Evolutionary conservation across 495 filamentous ascomycete genomes (phyloP).

Genomic region (Lepraria neglecta): DNA sequence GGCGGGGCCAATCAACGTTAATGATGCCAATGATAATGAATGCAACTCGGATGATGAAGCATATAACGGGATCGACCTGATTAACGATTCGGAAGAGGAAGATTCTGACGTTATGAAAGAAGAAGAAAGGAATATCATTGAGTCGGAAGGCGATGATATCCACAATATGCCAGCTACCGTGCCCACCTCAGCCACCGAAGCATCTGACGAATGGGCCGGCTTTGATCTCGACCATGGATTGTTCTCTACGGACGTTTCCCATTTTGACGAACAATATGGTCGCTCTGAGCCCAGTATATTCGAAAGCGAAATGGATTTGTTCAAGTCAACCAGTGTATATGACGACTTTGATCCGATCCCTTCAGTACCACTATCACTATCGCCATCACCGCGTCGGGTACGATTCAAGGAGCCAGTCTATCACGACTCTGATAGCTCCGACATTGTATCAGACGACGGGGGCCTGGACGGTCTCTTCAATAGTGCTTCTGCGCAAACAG

Average conservation of each 20-base stretch:
- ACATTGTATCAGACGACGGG: slow-evolving; percentile 11
- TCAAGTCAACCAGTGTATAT: slow-evolving; percentile 20
- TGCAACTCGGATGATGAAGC: slow-evolving; percentile 52
- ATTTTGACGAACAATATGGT: slow-evolving; percentile 45
- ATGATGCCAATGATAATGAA: background rate
- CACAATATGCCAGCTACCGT: slow-evolving; percentile 35
- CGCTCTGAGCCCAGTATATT: slow-evolving; percentile 29
- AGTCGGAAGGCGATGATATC: slow-evolving; percentile 41
- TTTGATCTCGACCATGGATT: slow-evolving; percentile 49
- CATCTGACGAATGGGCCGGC: slow-evolving; percentile 49
- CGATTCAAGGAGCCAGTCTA: slow-evolving; percentile 23
- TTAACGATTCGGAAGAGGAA: slow-evolving; percentile 71
- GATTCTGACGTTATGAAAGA: slow-evolving; percentile 63
- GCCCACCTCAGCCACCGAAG: slow-evolving; percentile 32
- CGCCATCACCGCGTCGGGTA: slow-evolving; percentile 18
- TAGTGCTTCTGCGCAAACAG: slow-evolving; percentile 28
- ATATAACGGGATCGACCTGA: slow-evolving; percentile 68
- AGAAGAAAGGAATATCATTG: slow-evolving; percentile 67
- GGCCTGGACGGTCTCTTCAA: slow-evolving; percentile 18
- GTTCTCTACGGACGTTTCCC: slow-evolving; percentile 41
- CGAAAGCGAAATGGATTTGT: slow-evolving; percentile 43
- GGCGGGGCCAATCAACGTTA: slow-evolving; percentile 35
- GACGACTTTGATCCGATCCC: background rate
- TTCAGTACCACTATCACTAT: background rate
- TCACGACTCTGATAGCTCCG: slow-evolving; percentile 1